Percentiles rank a stretch among this genome's conserved stretches.
Conservation (phyloP, 2,329 filamentous ascomycete species). For the Paramyrothecium sp. region DNA sequence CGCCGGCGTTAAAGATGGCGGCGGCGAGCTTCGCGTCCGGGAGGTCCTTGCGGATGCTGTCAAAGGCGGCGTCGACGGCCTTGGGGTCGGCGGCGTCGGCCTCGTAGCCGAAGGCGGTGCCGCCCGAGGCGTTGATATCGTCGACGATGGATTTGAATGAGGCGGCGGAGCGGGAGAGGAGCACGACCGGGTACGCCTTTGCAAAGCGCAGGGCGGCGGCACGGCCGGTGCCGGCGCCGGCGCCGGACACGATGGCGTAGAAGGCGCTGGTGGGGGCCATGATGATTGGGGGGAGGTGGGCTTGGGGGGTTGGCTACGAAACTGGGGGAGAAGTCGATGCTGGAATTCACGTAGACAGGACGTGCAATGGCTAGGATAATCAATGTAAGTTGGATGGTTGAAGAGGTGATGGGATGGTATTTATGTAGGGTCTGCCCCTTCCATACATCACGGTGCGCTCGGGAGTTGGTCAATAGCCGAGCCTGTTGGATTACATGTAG, state of each 20-base stretch:
- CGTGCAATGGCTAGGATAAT: background rate
- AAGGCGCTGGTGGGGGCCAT: slow-evolving; percentile 28
- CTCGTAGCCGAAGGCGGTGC: slow-evolving; percentile 68
- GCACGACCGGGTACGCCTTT: slow-evolving; percentile 67
- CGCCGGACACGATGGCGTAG: slow-evolving; percentile 69
- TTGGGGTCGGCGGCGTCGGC: slow-evolving; percentile 43
- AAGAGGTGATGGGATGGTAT: background rate
- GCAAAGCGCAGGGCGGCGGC: slow-evolving; percentile 58
- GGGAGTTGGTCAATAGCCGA: no score
- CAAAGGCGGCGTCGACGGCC: slow-evolving; percentile 56
- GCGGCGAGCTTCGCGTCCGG: slow-evolving; percentile 55
- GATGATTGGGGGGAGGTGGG: background rate
- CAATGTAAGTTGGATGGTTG: background rate
- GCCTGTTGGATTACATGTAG: no score
- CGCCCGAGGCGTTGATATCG: slow-evolving; percentile 67
- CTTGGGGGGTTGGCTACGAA: background rate
- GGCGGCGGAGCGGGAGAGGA: slow-evolving; percentile 67
- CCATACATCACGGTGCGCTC: no score
- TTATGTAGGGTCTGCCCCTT: no score
- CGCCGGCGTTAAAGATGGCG: slow-evolving; percentile 69
- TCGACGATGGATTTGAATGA: slow-evolving; percentile 65
- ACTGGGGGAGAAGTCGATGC: no score
- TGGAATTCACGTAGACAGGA: background rate
- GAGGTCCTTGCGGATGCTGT: slow-evolving; percentile 59
- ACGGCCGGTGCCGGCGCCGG: slow-evolving; percentile 64